Evolutionary conservation across 306 rosid genomes (phyloP), one percentile per base, ranked within the genome.

Genomic region (Urtica urens): DNA sequence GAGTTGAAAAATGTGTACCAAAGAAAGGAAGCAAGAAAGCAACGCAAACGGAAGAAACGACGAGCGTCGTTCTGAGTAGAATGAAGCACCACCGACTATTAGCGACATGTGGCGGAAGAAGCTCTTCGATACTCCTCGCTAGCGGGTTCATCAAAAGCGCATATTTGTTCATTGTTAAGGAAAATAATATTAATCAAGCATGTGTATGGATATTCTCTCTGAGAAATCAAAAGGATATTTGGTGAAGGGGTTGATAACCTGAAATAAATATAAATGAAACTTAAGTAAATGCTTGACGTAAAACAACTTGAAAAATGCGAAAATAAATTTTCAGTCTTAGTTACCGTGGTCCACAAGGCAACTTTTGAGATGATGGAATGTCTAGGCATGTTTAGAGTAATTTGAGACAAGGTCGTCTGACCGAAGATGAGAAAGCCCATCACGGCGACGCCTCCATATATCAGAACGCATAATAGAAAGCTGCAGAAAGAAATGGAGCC

Each of bases 381-480:
- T 11, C 53, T 49, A 49, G 88, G 96, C 71, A 82, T 70, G 59
- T 82, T 79, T 56, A 86, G 51, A 38, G 93, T 82, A 64, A 82
- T 82, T 64, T 79, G 94, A 46, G 93, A 74, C 65, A 67, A 26
- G 3, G 79, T 72, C 18, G 26, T 66, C 57, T 82, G 66, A 58
- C 94, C 94, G 64, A 77, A 87, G 72, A 82, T 79, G 57, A 75
- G 86, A 72, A 19, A 87, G 46, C 96, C 94, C 57, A 74, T 57
- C 55, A 61, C 28, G 58, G 90, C 94, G 21, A 66, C 59, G 39
- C 79, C 38, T 13, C 94, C 96, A 44, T 77, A 79, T 25, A 86
- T 25, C 11, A 82, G 23, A 53, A 66, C 10, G 35, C 82, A 75
- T 68, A 82, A 48, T 22, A 77, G 21, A 59, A 82, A 82, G 52